These are phyloP conservation scores for Calonectria pseudoturangicola DNA, from an alignment of 2,329 filamentous ascomycete species.

Conservation along the genomic window DNA sequence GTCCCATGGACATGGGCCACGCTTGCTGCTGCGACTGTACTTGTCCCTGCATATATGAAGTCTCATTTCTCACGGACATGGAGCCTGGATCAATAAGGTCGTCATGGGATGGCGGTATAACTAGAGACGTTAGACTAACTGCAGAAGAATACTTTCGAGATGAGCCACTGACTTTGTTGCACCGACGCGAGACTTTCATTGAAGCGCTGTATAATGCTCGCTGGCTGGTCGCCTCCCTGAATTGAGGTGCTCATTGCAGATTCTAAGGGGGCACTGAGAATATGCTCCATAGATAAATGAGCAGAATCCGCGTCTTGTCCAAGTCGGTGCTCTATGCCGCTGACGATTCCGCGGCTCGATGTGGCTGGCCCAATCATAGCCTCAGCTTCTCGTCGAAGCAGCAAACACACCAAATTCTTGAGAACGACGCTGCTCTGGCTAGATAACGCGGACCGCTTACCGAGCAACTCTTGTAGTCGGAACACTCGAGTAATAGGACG, in stretches of 20 bases:
- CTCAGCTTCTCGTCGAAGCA: slow-evolving; percentile 23
- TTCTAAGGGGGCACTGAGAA: background rate
- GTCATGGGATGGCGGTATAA: background rate
- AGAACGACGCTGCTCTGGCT: slow-evolving; percentile 28
- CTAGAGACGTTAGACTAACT: slow-evolving; percentile 11
- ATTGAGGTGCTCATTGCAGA: background rate
- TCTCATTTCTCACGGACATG: background rate
- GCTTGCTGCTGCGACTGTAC: background rate
- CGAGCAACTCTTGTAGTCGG: slow-evolving; percentile 59
- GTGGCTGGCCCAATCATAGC: slow-evolving; percentile 23
- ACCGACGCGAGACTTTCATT: slow-evolving; percentile 24
- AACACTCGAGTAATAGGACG: slow-evolving; percentile 65
- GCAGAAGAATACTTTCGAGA: background rate
- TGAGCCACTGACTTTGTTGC: slow-evolving; percentile 12
- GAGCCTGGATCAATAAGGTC: background rate
- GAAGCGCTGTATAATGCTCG: slow-evolving; percentile 6
- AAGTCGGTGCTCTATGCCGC: background rate
- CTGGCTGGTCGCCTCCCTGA: background rate
- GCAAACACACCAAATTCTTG: slow-evolving; percentile 19
- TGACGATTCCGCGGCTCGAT: background rate
- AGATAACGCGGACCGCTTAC: slow-evolving; percentile 18
- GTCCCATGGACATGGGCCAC: background rate
- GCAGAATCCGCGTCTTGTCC: background rate
- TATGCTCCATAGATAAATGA: background rate
- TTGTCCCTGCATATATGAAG: background rate